phyloP scores from a whole-genome alignment of 768 basidiomycete genomes.

The Leccinellum rugosiceps region DNA sequence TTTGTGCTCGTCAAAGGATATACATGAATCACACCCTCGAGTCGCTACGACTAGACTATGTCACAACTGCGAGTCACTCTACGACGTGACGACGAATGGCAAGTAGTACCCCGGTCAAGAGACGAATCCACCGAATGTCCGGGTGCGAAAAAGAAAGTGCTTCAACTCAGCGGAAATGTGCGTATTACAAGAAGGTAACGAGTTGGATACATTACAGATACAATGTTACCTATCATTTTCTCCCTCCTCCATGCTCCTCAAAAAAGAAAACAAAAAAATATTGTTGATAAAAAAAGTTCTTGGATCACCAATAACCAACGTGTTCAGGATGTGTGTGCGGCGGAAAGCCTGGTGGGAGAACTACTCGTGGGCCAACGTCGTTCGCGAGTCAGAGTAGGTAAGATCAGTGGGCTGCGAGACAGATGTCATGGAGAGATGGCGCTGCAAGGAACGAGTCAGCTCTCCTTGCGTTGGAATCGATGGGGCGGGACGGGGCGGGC shows the following conservation, averaged over 20 bases:
- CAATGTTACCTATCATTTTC: slow-evolving; percentile 17
- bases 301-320: background rate
- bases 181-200: slow-evolving; percentile 26
- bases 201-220: slow-evolving; percentile 23
- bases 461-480: slow-evolving; percentile 8
- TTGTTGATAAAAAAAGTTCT: slow-evolving; percentile 9
- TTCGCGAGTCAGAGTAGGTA: slow-evolving; percentile 21
- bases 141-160: no score
- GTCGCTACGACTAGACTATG: no score
- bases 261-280: background rate
- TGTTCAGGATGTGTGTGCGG: background rate
- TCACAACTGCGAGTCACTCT: no score
- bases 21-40: no score
- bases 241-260: background rate
- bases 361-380: slow-evolving; percentile 19
- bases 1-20: no score
- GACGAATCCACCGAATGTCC: no score
- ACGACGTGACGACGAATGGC: no score
- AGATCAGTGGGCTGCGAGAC: slow-evolving; percentile 7
- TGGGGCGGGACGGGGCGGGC: background rate
- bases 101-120: no score
- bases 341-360: background rate
- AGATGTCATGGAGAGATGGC: slow-evolving; percentile 27
- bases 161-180: background rate
- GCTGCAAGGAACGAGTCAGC: slow-evolving; percentile 22